phyloP scores from a whole-genome alignment of 306 rosid genomes.

The Vigna unguiculata region DNA sequence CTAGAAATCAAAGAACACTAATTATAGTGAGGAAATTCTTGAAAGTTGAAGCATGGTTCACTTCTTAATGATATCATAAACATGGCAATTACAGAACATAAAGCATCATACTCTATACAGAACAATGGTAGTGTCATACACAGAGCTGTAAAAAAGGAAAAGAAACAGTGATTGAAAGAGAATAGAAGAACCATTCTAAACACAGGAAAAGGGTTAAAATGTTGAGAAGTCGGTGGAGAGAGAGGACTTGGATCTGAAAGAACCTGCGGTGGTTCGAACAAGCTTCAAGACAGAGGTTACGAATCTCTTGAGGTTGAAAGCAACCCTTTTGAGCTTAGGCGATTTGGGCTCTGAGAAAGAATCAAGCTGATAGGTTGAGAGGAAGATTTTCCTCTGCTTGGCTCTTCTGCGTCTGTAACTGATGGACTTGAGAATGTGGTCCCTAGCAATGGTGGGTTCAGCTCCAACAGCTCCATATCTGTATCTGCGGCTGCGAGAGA shows the following conservation, averaged over 20 bases:
- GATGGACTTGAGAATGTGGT: slow-evolving; percentile 28
- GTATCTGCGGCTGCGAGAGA: slow-evolving; percentile 45
- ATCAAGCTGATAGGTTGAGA: slow-evolving; percentile 52
- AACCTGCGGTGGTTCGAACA: slow-evolving; percentile 20
- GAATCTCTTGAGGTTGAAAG: slow-evolving; percentile 49
- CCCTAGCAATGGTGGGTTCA: neutral
- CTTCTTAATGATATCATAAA: neutral
- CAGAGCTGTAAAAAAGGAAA: neutral
- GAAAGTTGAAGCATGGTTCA: neutral
- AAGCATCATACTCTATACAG: neutral
- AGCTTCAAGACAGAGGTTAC: slow-evolving; percentile 43
- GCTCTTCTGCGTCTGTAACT: slow-evolving; percentile 55
- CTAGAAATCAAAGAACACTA: neutral
- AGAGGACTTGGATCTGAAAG: slow-evolving; percentile 43
- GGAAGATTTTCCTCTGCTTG: slow-evolving; percentile 56
- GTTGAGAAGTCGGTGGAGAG: neutral
- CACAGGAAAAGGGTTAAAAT: neutral
- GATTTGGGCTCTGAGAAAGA: slow-evolving; percentile 13
- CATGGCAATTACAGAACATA: neutral
- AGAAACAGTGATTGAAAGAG: neutral
- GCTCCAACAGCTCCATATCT: slow-evolving; percentile 39
- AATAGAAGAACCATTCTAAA: neutral
- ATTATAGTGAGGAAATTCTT: neutral
- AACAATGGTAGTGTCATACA: neutral
- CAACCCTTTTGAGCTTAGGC: slow-evolving; percentile 47